Percentiles rank a stretch among this genome's conserved stretches.
phyloP scores from a whole-genome alignment of 208 protist species.

The Crithidia sp. region DNA sequence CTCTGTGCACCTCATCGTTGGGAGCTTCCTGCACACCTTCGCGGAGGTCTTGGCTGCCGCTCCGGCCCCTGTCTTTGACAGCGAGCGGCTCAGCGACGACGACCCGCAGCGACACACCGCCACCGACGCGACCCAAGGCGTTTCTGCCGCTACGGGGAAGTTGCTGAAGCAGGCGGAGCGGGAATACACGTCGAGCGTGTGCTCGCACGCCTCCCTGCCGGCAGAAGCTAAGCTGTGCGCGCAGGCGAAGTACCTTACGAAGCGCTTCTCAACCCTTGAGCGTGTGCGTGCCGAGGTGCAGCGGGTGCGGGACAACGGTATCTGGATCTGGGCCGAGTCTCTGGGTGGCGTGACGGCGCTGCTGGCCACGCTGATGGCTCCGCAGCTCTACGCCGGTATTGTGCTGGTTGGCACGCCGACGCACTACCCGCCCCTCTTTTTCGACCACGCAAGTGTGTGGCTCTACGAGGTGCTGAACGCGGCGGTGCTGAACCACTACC shows the following conservation, averaged over 20 bases:
- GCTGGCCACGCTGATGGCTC: conserved; percentile 58
- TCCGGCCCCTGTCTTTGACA: conserved; percentile 14
- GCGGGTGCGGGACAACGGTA: conserved; percentile 43
- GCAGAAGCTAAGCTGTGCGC: conserved; percentile 24
- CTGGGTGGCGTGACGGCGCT: conserved; percentile 64
- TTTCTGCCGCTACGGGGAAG: conserved; percentile 18
- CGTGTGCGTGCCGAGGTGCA: conserved; percentile 56
- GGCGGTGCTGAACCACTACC: conserved; percentile 35
- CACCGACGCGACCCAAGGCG: background rate
- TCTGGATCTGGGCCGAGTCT: conserved; percentile 84
- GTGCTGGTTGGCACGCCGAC: conserved; percentile 68
- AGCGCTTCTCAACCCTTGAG: conserved; percentile 49
- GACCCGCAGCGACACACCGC: conserved; percentile 7
- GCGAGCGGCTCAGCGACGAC: conserved; percentile 12
- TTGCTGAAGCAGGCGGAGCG: conserved; percentile 36
- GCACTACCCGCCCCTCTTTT: conserved; percentile 75
- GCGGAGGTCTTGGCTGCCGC: conserved; percentile 26
- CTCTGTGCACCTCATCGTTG: conserved; percentile 55
- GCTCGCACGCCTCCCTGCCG: conserved; percentile 22
- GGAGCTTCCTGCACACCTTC: conserved; percentile 53
- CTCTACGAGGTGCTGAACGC: conserved; percentile 58
- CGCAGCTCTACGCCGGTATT: conserved; percentile 67
- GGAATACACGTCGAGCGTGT: conserved; percentile 52
- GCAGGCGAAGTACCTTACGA: conserved; percentile 35
- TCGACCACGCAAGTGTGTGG: conserved; percentile 58